Evolutionary conservation across 2,329 filamentous ascomycete genomes (phyloP).

Genomic region (Cryphonectria japonica): DNA sequence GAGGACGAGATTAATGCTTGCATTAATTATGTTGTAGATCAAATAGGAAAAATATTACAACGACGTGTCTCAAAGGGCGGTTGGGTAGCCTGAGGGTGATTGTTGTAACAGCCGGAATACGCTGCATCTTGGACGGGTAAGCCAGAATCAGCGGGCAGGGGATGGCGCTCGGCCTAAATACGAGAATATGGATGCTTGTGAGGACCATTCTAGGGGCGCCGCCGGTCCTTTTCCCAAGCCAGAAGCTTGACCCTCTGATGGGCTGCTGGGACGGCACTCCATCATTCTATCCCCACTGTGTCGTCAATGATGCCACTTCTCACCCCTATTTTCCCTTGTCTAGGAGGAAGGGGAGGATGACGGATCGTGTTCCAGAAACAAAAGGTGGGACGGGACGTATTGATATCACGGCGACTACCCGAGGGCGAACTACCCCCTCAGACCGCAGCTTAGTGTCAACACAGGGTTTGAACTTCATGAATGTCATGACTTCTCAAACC

Average conservation of each 20-base stretch:
- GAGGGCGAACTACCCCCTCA: neutral
- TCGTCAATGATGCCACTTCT: neutral
- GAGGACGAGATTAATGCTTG: neutral
- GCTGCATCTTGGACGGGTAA: neutral
- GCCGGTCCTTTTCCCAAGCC: neutral
- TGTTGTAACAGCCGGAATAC: neutral
- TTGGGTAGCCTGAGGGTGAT: neutral
- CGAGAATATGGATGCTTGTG: neutral
- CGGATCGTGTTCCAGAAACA: constrained; percentile 3
- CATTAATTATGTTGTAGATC: neutral
- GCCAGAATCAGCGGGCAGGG: too few relatives aligned
- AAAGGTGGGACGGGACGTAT: neutral
- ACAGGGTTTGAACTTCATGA: neutral
- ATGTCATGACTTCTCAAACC: neutral
- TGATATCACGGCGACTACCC: neutral
- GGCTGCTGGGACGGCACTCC: neutral
- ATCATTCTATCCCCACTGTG: neutral
- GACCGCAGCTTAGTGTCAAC: neutral
- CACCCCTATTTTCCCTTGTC: constrained; percentile 7
- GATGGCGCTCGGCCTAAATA: neutral
- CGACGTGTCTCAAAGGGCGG: neutral
- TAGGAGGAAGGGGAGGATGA: constrained; percentile 6
- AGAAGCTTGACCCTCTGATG: neutral
- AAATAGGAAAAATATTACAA: neutral
- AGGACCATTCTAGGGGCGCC: neutral